Evolutionary conservation across 768 basidiomycete genomes (phyloP).

Genomic region (Tulasnella sp.): DNA sequence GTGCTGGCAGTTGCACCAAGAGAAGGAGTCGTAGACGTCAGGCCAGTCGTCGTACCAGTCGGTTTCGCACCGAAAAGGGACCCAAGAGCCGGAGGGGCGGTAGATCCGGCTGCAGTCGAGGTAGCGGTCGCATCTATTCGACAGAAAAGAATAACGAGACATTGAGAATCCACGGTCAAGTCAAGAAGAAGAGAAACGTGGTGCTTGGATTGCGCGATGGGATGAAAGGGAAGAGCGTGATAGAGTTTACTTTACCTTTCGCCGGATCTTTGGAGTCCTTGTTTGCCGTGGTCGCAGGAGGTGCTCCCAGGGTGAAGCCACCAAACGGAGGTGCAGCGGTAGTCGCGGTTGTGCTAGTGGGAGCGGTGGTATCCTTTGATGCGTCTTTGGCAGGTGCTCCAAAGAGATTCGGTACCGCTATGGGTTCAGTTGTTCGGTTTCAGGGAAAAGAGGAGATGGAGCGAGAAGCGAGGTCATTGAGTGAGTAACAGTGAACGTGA

Average conservation of each 20-base stretch:
- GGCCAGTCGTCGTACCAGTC: neutral
- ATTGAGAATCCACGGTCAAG: constrained; percentile 6
- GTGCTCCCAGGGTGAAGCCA: neutral
- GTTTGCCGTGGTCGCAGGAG: neutral
- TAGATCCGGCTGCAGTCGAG: neutral
- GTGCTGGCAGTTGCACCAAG: neutral
- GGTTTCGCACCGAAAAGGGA: constrained; percentile 6
- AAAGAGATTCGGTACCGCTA: constrained; percentile 25
- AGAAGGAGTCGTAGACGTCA: neutral
- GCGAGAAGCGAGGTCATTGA: neutral
- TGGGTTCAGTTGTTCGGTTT: neutral
- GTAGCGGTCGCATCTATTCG: neutral
- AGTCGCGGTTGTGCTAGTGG: neutral
- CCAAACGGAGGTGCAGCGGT: neutral
- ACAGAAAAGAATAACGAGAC: neutral
- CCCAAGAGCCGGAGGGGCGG: neutral
- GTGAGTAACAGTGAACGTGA: neutral
- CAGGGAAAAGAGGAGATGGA: neutral
- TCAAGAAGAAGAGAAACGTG: neutral
- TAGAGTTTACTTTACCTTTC: constrained; percentile 2
- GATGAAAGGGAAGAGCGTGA: neutral
- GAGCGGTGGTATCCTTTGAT: constrained; percentile 11
- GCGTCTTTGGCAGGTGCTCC: constrained; percentile 20
- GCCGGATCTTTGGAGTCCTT: constrained; percentile 3
- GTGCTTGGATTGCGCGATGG: neutral